Conservation (phyloP, 2,329 filamentous ascomycete species). For the Acrodontium crateriforme region DNA sequence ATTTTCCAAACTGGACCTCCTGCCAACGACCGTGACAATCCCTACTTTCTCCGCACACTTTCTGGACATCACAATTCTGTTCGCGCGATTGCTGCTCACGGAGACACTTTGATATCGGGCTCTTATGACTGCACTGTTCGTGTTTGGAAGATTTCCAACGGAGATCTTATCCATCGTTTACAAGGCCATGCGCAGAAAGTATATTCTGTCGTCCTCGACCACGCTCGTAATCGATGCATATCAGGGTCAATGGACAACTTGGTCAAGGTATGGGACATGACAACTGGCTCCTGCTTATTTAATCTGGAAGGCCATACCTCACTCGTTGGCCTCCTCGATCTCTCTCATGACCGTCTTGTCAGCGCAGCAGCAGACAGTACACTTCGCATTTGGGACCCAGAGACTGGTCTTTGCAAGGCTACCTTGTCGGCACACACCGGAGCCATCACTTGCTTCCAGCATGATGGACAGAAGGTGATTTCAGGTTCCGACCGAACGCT, state of each 20-base stretch:
- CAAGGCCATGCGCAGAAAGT: constrained; percentile 86
- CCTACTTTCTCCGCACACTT: constrained; percentile 83
- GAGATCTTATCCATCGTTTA: constrained; percentile 70
- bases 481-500: constrained; percentile 88
- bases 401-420: constrained; percentile 78
- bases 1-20: constrained; percentile 70
- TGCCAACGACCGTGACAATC: constrained; percentile 64
- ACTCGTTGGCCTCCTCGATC: constrained; percentile 79
- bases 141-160: constrained; percentile 95
- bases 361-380: constrained; percentile 94
- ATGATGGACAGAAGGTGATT: constrained; percentile 92
- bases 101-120: constrained; percentile 89
- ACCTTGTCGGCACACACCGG: constrained; percentile 88
- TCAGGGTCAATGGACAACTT: constrained; percentile 97
- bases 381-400: constrained; percentile 90
- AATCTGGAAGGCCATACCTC: constrained; percentile 88
- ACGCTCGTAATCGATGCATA: constrained; percentile 84
- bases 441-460: constrained; percentile 97
- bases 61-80: constrained; percentile 86
- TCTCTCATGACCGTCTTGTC: constrained; percentile 79
- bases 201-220: constrained; percentile 90
- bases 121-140: constrained; percentile 93
- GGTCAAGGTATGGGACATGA: constrained; percentile 94
- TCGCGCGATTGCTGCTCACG: constrained; percentile 85
- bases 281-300: constrained; percentile 70